These are phyloP conservation scores for Plasmodium reichenowi DNA, from an alignment of 169 alveolate species.

Conservation along the genomic window DNA sequence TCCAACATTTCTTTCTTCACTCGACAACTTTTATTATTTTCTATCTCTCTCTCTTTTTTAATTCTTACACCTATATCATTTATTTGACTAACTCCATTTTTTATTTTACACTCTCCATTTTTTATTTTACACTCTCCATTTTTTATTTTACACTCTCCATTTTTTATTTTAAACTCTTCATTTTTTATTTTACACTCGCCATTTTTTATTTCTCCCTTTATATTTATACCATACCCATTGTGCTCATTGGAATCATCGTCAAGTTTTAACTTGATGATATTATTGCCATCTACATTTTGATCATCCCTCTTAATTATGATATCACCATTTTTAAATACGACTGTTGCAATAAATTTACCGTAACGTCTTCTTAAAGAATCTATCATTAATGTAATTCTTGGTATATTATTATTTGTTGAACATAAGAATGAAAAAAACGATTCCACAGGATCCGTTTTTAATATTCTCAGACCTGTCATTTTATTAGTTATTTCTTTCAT, in stretches of 20 bases:
- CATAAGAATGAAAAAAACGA: conserved; percentile 86
- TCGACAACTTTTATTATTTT: background rate
- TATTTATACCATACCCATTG: background rate
- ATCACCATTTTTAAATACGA: conserved; percentile 26
- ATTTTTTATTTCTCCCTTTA: background rate
- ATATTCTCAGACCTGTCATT: conserved; percentile 80
- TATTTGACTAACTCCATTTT: too few species aligned
- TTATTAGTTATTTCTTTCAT: conserved; percentile 77
- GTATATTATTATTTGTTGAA: conserved; percentile 87
- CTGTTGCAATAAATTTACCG: conserved; percentile 77
- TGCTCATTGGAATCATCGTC: too few species aligned
- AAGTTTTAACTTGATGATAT: background rate
- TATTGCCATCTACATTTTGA: background rate
- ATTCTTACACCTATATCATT: background rate
- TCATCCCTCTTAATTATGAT: conserved; percentile 11
- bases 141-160: too few species aligned
- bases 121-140: background rate
- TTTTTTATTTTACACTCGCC: background rate
- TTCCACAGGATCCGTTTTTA: conserved; percentile 83
- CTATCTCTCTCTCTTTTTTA: background rate
- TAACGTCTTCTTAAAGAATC: conserved; percentile 76
- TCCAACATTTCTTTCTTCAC: too few species aligned
- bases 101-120: background rate
- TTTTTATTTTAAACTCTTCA: background rate
- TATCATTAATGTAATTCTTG: conserved; percentile 82